These are phyloP conservation scores for Apiotrichum mycotoxinovorans DNA, from an alignment of 1,284 basidiomycete species.

Conservation along the genomic window DNA sequence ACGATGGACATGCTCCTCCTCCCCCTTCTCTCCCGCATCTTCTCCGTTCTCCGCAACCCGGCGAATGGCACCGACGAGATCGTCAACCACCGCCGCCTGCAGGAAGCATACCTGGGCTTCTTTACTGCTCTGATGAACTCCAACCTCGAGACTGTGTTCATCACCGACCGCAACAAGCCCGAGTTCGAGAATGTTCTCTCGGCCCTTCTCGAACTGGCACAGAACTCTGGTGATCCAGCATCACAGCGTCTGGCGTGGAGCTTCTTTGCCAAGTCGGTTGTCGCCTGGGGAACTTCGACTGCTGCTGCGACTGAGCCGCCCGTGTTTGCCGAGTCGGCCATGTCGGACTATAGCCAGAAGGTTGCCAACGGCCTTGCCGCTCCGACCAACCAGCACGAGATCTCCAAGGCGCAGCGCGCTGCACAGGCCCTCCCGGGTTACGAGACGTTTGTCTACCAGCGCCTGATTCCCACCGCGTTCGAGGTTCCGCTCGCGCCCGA, in stretches of 20 bases:
- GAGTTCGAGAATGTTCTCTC: constrained; percentile 74
- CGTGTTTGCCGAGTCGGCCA: constrained; percentile 41
- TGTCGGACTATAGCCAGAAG: constrained; percentile 46
- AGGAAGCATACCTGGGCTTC: constrained; percentile 82
- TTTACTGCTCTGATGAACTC: constrained; percentile 77
- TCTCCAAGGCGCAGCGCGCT: constrained; percentile 39
- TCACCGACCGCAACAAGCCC: constrained; percentile 68
- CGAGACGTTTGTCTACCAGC: constrained; percentile 87
- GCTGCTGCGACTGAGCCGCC: constrained; percentile 41
- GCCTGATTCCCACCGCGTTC: constrained; percentile 78
- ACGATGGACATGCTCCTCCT: constrained; percentile 88
- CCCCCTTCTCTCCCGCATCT: constrained; percentile 80
- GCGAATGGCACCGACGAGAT: constrained; percentile 88
- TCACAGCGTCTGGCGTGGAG: constrained; percentile 77
- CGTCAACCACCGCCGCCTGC: constrained; percentile 76
- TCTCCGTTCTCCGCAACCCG: constrained; percentile 73
- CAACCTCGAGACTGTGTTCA: constrained; percentile 77
- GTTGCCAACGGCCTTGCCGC: constrained; percentile 43
- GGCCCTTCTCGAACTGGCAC: constrained; percentile 59
- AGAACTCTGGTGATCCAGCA: constrained; percentile 66
- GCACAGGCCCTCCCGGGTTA: constrained; percentile 75
- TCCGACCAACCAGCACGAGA: constrained; percentile 38
- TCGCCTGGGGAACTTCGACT: constrained; percentile 70
- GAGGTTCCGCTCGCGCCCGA: constrained; percentile 70
- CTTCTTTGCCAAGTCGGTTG: constrained; percentile 68